Conservation (phyloP, 1,139 yeast species). For the Nadsonia commutata region DNA sequence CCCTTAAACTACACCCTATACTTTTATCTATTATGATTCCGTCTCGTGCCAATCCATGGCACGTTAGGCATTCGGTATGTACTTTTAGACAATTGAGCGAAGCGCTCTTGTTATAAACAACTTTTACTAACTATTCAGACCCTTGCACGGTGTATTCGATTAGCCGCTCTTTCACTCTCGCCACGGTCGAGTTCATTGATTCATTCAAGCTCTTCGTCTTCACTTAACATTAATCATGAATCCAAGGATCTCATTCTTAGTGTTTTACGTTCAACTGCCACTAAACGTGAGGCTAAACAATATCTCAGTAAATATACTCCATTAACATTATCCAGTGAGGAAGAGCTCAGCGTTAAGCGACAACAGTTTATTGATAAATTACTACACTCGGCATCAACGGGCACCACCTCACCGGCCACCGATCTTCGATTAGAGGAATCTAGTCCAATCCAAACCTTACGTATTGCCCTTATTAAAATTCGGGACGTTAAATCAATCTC, state of each 20-base stretch:
- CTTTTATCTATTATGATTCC: too few relatives aligned
- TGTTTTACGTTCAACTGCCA: constrained; percentile 48
- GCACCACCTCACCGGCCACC: neutral
- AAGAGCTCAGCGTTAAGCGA: constrained; percentile 14
- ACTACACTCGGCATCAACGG: constrained; percentile 3
- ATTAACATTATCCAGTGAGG: constrained; percentile 8
- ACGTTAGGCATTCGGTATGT: too few relatives aligned
- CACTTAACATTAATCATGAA: constrained; percentile 2
- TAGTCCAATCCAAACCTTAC: constrained; percentile 22
- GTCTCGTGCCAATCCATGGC: too few relatives aligned
- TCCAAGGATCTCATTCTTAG: constrained; percentile 38
- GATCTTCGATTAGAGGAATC: constrained; percentile 20
- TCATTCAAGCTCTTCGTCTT: neutral
- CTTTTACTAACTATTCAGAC: too few relatives aligned
- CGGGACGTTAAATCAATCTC: constrained; percentile 26
- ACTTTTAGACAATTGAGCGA: too few relatives aligned
- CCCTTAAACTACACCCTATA: too few relatives aligned
- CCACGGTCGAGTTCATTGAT: too few relatives aligned
- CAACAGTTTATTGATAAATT: constrained; percentile 9
- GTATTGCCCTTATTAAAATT: constrained; percentile 39
- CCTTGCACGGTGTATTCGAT: too few relatives aligned
- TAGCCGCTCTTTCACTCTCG: too few relatives aligned
- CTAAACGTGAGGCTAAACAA: constrained; percentile 50
- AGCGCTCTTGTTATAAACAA: too few relatives aligned
- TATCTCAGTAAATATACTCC: constrained; percentile 36